A percentile compares a stretch with the other conserved stretches of the same genome.
These are phyloP conservation scores for Nakaseomyces sp. DNA, from an alignment of 1,139 yeast species.

Conservation along the genomic window DNA sequence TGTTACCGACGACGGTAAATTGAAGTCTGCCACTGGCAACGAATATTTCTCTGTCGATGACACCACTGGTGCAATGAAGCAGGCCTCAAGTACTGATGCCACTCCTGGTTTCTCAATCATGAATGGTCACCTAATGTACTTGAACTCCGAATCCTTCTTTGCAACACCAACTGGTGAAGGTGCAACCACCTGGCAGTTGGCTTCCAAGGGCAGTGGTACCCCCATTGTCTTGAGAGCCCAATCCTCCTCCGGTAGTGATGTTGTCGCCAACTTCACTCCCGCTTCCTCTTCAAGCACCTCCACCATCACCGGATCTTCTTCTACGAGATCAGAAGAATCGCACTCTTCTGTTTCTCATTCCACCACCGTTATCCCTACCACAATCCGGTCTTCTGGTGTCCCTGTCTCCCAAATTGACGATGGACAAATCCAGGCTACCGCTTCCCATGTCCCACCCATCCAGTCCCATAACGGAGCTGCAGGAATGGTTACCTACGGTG, in stretches of 20 bases:
- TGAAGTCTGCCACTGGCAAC: conserved; percentile 12
- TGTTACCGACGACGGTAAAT: conserved; percentile 30
- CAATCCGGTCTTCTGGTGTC: conserved; percentile 2
- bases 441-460: conserved; percentile 2
- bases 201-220: not conserved
- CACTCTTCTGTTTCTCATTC: conserved; percentile 2
- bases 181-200: conserved; percentile 5
- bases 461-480: conserved; percentile 1
- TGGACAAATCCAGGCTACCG: conserved; percentile 7
- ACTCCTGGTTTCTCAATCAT: conserved; percentile 27
- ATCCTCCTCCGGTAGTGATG: not conserved
- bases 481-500: not conserved
- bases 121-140: conserved; percentile 23
- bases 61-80: conserved; percentile 16
- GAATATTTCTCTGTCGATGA: conserved; percentile 21
- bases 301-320: conserved; percentile 14
- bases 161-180: conserved; percentile 10
- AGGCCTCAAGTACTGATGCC: conserved; percentile 17
- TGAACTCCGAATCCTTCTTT: conserved; percentile 21
- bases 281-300: conserved; percentile 16
- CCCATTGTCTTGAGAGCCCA: conserved; percentile 4
- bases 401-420: conserved; percentile 7
- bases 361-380: not conserved
- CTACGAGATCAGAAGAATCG: conserved; percentile 4
- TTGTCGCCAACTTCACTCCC: conserved; percentile 18